Base-by-base conservation (phyloP, 192 early-diverging fungal species). In the Linnemannia schmuckeri region DNA sequence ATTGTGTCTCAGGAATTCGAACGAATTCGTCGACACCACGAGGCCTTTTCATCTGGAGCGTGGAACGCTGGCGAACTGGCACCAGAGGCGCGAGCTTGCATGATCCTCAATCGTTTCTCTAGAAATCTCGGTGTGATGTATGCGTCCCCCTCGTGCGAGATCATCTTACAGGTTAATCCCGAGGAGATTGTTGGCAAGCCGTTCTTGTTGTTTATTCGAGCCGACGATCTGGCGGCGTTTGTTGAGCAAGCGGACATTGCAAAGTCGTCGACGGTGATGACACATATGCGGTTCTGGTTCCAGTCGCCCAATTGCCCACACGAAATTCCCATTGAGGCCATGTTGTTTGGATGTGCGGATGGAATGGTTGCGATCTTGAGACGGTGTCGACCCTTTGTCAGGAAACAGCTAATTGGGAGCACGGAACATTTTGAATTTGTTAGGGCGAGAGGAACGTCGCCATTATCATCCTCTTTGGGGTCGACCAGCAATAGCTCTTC, bases 71-170 rank as follows among this genome's bases (percentile, higher is more conserved):
- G 12, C 1, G 57, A 38, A 1, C 24, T 87, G 30, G 63, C 70
- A 1, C 79, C 75, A 30, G 85, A 87, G 63, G 24, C 40, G 27
- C 74, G 85, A 8, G 80, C 63, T 37, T 87, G 85, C 38, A 42
- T 87, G 74, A 77, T 87, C 54, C 79, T 87, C 13, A 87, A 87
- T 47, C 79, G 85, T 0, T 87, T 77, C 57, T 69, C 79, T 8
- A 66, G 78, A 30, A 68, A 72, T 20, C 46, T 81, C 1, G 27
- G 37, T 7, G 52, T 87, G 33, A 69, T 87, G 79, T 87, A 87
- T 61, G 78, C 78, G 3, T 87, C 85, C 17, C 55, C 75, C 1
- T 70, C 85, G 35, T 71, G 73, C 70, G 75, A 79, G 70, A 4
- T 27, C 2, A 49, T 87, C 46, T 47, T 87, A 9, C 44, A 77